These are phyloP conservation scores for Bacterosira constricta DNA, from an alignment of 108 stramenopile genomes.

Conservation along the genomic window DNA sequence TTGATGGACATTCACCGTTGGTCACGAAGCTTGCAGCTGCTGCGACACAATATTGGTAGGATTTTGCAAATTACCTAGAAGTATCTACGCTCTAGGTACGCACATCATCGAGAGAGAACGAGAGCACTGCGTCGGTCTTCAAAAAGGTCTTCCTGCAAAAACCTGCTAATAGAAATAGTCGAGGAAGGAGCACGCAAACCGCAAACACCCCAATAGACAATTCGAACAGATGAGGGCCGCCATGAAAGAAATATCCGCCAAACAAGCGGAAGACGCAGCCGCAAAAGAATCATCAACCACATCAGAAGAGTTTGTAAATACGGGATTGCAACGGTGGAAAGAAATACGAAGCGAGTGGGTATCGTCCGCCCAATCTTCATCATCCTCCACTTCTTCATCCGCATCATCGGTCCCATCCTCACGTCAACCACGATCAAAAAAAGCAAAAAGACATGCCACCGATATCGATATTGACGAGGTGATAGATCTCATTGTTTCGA, in stretches of 20 bases:
- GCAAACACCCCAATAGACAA: background rate
- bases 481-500: slow-evolving; percentile 77
- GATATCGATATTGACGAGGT: slow-evolving; percentile 78
- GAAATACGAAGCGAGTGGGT: slow-evolving; percentile 54
- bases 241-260: slow-evolving; percentile 6
- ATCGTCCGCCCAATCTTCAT: background rate
- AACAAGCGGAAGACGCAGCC: background rate
- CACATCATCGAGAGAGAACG: no score
- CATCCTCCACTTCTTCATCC: background rate
- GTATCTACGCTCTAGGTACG: no score
- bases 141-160: no score
- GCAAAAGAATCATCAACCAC: background rate
- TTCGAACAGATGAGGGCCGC: slow-evolving; percentile 15
- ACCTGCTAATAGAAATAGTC: no score
- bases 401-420: background rate
- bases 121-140: no score
- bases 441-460: slow-evolving; percentile 17
- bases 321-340: slow-evolving; percentile 62
- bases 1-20: no score
- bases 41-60: no score
- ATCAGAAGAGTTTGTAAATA: slow-evolving; percentile 30
- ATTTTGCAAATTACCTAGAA: no score
- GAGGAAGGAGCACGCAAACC: no score
- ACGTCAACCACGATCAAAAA: slow-evolving; percentile 1
- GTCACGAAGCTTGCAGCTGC: no score